Evolutionary conservation across 768 basidiomycete species (phyloP).

Genomic region (Amyloporia xantha): DNA sequence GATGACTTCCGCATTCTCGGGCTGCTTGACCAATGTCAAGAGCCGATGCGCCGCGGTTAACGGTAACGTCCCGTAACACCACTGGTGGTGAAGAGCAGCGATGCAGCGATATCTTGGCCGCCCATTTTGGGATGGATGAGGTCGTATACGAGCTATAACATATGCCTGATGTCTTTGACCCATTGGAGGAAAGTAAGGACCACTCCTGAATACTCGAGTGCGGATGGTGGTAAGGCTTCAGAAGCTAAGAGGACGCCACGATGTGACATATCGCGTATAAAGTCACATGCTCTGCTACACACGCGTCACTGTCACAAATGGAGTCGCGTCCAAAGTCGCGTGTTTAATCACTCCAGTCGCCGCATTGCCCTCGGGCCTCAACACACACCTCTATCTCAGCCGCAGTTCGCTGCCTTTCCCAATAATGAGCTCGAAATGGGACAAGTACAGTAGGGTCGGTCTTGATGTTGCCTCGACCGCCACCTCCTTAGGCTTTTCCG

Average conservation of each 20-base stretch:
- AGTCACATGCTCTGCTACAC: background rate
- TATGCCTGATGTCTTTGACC: constrained; percentile 1
- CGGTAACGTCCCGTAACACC: background rate
- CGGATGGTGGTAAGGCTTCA: background rate
- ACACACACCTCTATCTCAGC: background rate
- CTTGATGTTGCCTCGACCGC: constrained; percentile 62
- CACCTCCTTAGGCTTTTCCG: constrained; percentile 58
- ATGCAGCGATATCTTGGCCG: background rate
- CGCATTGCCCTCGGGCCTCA: background rate
- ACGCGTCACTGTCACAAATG: background rate
- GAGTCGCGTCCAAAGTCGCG: background rate
- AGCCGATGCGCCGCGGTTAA: constrained; percentile 26
- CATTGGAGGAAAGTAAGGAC: background rate
- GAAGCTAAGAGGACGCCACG: background rate
- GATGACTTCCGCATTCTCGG: constrained; percentile 31
- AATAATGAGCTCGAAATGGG: constrained; percentile 25
- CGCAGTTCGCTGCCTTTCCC: background rate
- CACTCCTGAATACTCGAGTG: too few relatives aligned
- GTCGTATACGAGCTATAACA: background rate
- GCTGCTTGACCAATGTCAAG: constrained; percentile 28
- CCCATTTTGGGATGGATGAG: background rate
- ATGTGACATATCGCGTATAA: background rate
- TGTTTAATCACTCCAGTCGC: background rate
- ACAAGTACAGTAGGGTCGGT: constrained; percentile 44
- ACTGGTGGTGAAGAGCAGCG: background rate